Evolutionary conservation across 441 rosid genomes (phyloP).

Genomic region (Melastoma candidum): DNA sequence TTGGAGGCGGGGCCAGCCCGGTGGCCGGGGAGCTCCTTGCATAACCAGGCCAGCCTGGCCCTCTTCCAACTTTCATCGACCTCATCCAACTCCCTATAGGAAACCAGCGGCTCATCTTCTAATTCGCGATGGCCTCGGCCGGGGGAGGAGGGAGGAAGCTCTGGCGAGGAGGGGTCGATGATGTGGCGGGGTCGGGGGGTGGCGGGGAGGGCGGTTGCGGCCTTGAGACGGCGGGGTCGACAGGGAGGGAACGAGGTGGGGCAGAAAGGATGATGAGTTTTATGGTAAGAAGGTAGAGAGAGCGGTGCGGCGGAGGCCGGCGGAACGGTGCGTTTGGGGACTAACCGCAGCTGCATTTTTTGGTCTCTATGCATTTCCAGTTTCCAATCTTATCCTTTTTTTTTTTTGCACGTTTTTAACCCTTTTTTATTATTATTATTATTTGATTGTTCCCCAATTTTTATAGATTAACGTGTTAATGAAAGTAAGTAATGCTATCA

Average conservation of each 20-base stretch:
- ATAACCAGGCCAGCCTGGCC: constrained; percentile 82
- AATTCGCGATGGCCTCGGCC: constrained; percentile 11
- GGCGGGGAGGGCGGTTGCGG: too few species aligned
- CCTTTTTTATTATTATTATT: too few species aligned
- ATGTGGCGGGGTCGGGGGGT: too few species aligned
- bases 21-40: constrained; percentile 60
- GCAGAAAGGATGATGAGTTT: too few species aligned
- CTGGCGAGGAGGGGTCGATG: constrained; percentile 1
- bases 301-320: background rate
- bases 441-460: too few species aligned
- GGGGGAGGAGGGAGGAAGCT: background rate
- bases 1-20: constrained; percentile 53
- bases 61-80: constrained; percentile 37
- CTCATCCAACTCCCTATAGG: constrained; percentile 8
- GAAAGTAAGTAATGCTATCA: too few species aligned
- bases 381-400: too few species aligned
- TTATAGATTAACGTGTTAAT: too few species aligned
- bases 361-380: too few species aligned
- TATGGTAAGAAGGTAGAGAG: too few species aligned
- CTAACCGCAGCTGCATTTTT: too few species aligned
- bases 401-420: too few species aligned
- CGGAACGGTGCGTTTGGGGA: background rate
- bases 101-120: constrained; percentile 31
- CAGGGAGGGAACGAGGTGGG: background rate
- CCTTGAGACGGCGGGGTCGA: background rate